A percentile compares a stretch with the other conserved stretches of the same genome.
phyloP scores from a whole-genome alignment of 2,329 filamentous ascomycete genomes.

The Aspergillus awamori region DNA sequence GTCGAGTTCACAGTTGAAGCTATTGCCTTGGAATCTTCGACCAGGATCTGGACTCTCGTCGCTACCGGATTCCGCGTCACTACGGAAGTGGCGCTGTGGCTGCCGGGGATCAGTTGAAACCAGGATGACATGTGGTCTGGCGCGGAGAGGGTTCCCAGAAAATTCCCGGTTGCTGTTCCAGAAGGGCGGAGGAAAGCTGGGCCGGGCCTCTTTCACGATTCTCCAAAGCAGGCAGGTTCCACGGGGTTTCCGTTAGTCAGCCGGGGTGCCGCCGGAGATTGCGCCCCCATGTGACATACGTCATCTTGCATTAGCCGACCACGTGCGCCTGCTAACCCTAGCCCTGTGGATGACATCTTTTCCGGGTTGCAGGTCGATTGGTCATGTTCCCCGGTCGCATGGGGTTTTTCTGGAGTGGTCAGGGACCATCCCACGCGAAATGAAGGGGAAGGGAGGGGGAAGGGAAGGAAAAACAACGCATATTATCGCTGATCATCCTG shows the following conservation, averaged over 20 bases:
- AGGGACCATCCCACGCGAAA: not conserved
- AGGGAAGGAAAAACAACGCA: too few species aligned
- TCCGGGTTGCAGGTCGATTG: not conserved
- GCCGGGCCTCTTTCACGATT: not conserved
- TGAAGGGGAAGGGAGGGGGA: too few species aligned
- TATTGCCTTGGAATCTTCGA: not conserved
- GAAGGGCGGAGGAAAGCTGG: slow-evolving; percentile 1
- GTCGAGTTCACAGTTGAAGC: not conserved
- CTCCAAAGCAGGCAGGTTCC: slow-evolving; percentile 1
- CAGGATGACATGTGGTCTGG: not conserved
- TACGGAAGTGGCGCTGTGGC: not conserved
- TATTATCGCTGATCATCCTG: too few species aligned
- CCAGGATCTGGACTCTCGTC: not conserved
- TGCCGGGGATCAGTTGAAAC: not conserved
- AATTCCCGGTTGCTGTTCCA: not conserved
- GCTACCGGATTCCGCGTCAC: not conserved
- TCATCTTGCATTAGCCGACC: slow-evolving; percentile 2
- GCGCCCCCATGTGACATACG: not conserved
- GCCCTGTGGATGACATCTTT: slow-evolving; percentile 3
- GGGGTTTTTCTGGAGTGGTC: too few species aligned
- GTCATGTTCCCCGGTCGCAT: not conserved
- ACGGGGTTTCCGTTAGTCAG: not conserved
- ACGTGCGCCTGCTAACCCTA: not conserved
- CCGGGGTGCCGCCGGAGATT: not conserved
- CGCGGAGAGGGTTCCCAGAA: not conserved